Conservation (phyloP, 257 asterid genomes). For the Linaria vulgaris region DNA sequence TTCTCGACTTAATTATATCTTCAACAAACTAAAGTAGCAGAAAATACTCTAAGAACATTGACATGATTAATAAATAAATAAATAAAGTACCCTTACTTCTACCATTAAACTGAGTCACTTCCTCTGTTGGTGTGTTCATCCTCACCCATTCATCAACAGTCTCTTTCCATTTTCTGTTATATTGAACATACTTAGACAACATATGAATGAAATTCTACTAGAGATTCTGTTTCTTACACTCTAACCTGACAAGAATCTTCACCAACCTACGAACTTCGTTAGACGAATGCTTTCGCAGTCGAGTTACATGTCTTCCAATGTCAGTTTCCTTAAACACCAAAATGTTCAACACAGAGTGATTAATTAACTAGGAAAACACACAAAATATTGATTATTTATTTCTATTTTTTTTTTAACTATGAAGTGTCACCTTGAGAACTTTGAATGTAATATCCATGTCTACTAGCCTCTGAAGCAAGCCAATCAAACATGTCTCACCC, state of each 20-base stretch:
- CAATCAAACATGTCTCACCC: conserved; percentile 41
- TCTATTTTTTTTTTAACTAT: too few relatives aligned
- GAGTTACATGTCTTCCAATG: conserved; percentile 51
- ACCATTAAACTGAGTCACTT: conserved; percentile 33
- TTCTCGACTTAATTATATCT: not conserved
- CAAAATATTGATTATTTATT: not conserved
- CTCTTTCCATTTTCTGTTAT: conserved; percentile 53
- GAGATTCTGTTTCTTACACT: not conserved
- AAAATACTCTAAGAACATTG: too few relatives aligned
- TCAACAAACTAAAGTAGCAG: not conserved
- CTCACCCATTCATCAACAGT: conserved; percentile 64
- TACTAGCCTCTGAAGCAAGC: conserved; percentile 44
- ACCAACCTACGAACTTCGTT: conserved; percentile 48
- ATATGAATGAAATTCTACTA: not conserved
- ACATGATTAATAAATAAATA: too few relatives aligned
- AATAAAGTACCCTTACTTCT: not conserved
- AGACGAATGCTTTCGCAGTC: conserved; percentile 51
- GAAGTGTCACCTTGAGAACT: conserved; percentile 41
- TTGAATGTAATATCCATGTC: conserved; percentile 48
- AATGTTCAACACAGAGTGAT: not conserved
- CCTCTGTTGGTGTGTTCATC: conserved; percentile 27
- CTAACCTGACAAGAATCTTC: conserved; percentile 49
- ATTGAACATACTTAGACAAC: conserved; percentile 5
- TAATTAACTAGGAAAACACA: not conserved
- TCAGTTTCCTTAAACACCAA: conserved; percentile 44